A percentile compares a stretch with the other conserved stretches of the same genome.
Conservation (phyloP, 306 rosid genomes). For the Castanospermum australe region DNA sequence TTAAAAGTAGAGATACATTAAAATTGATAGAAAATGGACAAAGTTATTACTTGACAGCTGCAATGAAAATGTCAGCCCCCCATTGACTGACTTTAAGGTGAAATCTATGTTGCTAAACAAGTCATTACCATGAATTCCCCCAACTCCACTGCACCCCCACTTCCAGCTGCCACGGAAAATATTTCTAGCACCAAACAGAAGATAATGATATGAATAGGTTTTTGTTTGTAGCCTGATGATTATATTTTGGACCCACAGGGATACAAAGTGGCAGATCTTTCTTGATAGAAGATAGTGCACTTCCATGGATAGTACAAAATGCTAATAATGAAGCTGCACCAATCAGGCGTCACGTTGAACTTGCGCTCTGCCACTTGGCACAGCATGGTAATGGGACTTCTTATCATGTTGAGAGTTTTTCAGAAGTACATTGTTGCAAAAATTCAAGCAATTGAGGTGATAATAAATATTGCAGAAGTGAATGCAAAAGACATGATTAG, state of each 20-base stretch:
- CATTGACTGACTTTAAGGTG: background rate
- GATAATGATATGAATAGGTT: background rate
- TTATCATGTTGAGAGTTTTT: background rate
- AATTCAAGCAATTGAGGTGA: background rate
- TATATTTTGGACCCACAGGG: constrained; percentile 47
- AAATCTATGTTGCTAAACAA: background rate
- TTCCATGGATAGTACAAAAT: constrained; percentile 97
- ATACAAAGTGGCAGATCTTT: constrained; percentile 68
- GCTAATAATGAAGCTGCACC: constrained; percentile 91
- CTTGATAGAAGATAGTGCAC: constrained; percentile 91
- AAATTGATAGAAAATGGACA: constrained; percentile 7
- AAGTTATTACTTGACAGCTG: background rate
- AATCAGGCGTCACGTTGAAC: constrained; percentile 96
- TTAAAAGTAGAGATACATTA: background rate
- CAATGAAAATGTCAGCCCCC: background rate
- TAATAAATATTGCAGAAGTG: constrained; percentile 44
- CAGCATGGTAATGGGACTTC: constrained; percentile 67
- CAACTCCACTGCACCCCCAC: background rate
- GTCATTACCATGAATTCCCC: background rate
- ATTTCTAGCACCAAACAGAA: background rate
- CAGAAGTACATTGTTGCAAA: background rate
- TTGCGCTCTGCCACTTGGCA: constrained; percentile 96
- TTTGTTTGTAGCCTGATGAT: constrained; percentile 1
- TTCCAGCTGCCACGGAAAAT: background rate
- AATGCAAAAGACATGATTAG: constrained; percentile 87